Percentiles rank a stretch among this genome's conserved stretches.
Conservation (phyloP, 1,284 basidiomycete genomes). For the Malassezia pachydermatis region DNA sequence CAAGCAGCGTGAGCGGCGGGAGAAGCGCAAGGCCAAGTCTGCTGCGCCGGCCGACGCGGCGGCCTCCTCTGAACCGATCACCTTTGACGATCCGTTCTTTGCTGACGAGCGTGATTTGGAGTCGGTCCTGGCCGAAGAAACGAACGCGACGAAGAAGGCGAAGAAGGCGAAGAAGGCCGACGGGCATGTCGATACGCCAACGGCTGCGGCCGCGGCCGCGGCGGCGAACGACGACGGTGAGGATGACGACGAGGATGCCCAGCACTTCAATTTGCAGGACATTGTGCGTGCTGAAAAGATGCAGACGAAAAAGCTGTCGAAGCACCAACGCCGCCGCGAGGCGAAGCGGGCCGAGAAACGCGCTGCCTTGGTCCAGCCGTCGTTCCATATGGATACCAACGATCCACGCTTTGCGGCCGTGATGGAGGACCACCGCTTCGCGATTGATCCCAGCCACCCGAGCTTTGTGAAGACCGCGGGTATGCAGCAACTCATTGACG, state of each 20-base stretch:
- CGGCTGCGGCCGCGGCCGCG: not conserved
- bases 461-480: slow-evolving; percentile 43
- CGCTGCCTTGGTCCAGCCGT: slow-evolving; percentile 40
- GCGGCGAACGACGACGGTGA: slow-evolving; percentile 16
- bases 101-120: slow-evolving; percentile 42
- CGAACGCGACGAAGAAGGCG: slow-evolving; percentile 51
- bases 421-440: slow-evolving; percentile 81
- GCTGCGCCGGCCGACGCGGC: slow-evolving; percentile 10
- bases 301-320: slow-evolving; percentile 25
- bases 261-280: slow-evolving; percentile 85
- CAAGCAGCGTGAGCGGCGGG: slow-evolving; percentile 45
- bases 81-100: slow-evolving; percentile 56
- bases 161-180: slow-evolving; percentile 13
- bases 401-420: slow-evolving; percentile 80
- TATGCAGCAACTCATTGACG: slow-evolving; percentile 40
- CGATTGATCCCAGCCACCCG: slow-evolving; percentile 90
- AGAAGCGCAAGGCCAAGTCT: slow-evolving; percentile 16
- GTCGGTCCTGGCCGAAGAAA: slow-evolving; percentile 50
- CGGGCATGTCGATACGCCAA: slow-evolving; percentile 10
- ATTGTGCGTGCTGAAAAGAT: slow-evolving; percentile 66
- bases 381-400: slow-evolving; percentile 69
- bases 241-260: slow-evolving; percentile 29
- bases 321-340: slow-evolving; percentile 25
- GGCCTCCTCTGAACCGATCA: not conserved
- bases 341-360: slow-evolving; percentile 46